Evolutionary conservation across 1,139 yeast species (phyloP).

Genomic region (Saccharomyces hybrid): DNA sequence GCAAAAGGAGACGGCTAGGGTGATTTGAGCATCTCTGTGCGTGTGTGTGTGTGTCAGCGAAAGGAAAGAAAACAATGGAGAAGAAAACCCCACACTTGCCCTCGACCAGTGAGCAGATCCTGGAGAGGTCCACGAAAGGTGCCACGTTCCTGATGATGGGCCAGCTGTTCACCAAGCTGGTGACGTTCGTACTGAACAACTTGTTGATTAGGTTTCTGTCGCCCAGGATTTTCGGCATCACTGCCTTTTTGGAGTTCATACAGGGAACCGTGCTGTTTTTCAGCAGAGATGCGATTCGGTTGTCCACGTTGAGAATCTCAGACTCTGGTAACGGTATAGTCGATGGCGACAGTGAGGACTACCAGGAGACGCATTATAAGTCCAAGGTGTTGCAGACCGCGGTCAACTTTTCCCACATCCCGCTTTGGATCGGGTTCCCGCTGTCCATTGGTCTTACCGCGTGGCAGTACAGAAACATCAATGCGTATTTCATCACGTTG

Average conservation of each 20-base stretch:
- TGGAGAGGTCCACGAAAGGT: constrained; percentile 44
- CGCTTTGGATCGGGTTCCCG: constrained; percentile 56
- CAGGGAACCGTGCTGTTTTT: constrained; percentile 63
- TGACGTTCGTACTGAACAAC: constrained; percentile 76
- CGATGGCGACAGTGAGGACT: constrained; percentile 16
- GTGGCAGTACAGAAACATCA: constrained; percentile 43
- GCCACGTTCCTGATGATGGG: constrained; percentile 63
- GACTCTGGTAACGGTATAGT: constrained; percentile 11
- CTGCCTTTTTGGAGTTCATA: constrained; percentile 73
- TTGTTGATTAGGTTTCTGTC: constrained; percentile 64
- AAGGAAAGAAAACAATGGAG: not conserved
- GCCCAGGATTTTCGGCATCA: constrained; percentile 69
- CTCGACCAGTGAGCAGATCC: constrained; percentile 24
- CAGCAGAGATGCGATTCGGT: constrained; percentile 75
- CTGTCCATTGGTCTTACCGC: constrained; percentile 39
- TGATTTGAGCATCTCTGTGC: not conserved
- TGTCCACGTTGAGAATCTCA: constrained; percentile 61
- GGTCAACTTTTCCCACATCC: constrained; percentile 65
- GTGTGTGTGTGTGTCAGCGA: not conserved
- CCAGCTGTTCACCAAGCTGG: constrained; percentile 63
- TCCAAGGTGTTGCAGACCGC: constrained; percentile 46
- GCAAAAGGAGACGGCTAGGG: not conserved
- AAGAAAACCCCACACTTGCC: not conserved
- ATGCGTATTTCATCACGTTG: constrained; percentile 32
- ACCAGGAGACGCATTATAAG: constrained; percentile 16